Evolutionary conservation across 768 basidiomycete genomes (phyloP), one percentile per base, ranked within the genome.

Genomic region (Agaricus bisporus): DNA sequence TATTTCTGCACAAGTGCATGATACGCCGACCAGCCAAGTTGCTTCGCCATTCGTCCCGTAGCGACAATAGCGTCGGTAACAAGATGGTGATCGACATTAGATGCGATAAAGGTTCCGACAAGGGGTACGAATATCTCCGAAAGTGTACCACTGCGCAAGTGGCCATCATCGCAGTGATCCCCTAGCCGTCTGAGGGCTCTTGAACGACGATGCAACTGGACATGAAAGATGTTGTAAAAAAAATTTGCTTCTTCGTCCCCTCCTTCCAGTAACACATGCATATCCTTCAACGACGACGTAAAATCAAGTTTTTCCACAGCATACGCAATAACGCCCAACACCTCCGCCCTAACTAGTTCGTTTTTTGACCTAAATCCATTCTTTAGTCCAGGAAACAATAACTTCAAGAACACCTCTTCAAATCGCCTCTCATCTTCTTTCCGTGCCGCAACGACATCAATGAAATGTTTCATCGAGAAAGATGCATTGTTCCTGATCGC

Each of bases 161-260:
- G 72, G 1, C 81, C 82, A 41, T 83, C 80, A 8, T 83, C 78
- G 56, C 85, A 86, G 51, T 83, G 78, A 48, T 94, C 93, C 5
- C 81, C 82, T 17, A 98, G 79, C n/a, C 92, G 77, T 12, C 89
- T 81, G 26, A 97, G 74, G 2, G 95, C 95, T 55, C 95, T 73
- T 1, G 85, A 83, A 20, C 95, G 84, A 58, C 95, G 83, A 66
- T 98, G 95, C 2, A 87, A 71, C 68, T 99, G 97, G 41, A 98
- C 81, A 64, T 99, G 97, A 49, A 88, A 81, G 45, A 98, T 83
- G 67, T 99, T 99, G 74, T 86, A 86, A 79, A 99, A 98, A 72
- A 98, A 95, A 64, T 88, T 94, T 29, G 92, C 93, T 67, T 99
- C 95, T 46, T 89, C 86, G 63, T 98, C 94, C 1, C 91, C 95